Evolutionary conservation across 2,329 filamentous ascomycete species (phyloP).

Genomic region (Sporothrix pallida): DNA sequence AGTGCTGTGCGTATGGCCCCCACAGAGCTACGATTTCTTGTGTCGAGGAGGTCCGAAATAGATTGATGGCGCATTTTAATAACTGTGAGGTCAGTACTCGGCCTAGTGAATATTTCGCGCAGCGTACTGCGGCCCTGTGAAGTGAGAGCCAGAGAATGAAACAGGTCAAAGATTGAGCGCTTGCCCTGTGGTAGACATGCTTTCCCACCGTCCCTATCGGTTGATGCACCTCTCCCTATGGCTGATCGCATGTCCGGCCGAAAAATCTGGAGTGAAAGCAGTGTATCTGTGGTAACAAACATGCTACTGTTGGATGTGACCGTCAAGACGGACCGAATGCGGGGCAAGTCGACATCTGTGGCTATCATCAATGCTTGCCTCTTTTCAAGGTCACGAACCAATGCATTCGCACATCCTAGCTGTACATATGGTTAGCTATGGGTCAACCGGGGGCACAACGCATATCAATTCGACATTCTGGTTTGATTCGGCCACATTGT

Average conservation of each 20-base stretch:
- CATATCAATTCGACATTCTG: too few relatives aligned
- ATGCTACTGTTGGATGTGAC: conserved; percentile 71
- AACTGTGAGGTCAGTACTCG: conserved; percentile 68
- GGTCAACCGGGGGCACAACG: background rate
- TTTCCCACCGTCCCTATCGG: conserved; percentile 59
- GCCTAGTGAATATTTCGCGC: conserved; percentile 81
- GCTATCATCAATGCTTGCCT: conserved; percentile 47
- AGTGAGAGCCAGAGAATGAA: conserved; percentile 75
- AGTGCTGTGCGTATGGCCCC: conserved; percentile 65
- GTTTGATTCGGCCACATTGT: background rate
- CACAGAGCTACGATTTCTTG: conserved; percentile 67
- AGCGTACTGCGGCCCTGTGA: conserved; percentile 77
- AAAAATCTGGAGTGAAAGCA: conserved; percentile 83
- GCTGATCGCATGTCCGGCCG: conserved; percentile 82
- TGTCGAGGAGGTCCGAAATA: conserved; percentile 68
- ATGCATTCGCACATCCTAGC: conserved; percentile 84
- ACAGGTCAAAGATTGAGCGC: conserved; percentile 82
- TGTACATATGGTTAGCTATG: conserved; percentile 41
- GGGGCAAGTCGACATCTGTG: conserved; percentile 53
- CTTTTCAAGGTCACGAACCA: conserved; percentile 79
- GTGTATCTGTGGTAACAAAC: conserved; percentile 81
- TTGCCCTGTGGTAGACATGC: conserved; percentile 70
- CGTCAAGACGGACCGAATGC: conserved; percentile 71
- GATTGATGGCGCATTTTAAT: conserved; percentile 76
- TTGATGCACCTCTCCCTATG: conserved; percentile 66